A percentile compares a stretch with the other conserved stretches of the same genome.
These are phyloP conservation scores for Syncephalastrum contaminatum DNA, from an alignment of 371 early-diverging fungal genomes.

Conservation along the genomic window DNA sequence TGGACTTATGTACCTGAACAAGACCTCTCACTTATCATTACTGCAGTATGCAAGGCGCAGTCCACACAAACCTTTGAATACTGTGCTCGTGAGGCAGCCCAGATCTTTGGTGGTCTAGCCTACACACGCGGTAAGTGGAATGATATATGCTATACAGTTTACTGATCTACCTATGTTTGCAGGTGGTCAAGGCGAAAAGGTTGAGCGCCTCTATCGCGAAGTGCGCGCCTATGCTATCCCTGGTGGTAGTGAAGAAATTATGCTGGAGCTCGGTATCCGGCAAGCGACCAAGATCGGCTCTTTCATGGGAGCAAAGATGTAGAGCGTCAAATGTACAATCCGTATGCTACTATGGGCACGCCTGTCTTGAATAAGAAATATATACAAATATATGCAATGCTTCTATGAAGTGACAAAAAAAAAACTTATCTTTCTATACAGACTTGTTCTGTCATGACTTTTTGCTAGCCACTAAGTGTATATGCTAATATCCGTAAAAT, in stretches of 20 bases:
- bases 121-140: conserved; percentile 68
- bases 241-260: conserved; percentile 68
- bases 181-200: conserved; percentile 80
- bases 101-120: conserved; percentile 89
- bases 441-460: no score
- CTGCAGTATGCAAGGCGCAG: conserved; percentile 74
- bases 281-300: conserved; percentile 66
- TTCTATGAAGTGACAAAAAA: no score
- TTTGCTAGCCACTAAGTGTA: no score
- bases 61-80: conserved; percentile 84
- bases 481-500: no score
- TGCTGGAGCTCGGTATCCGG: conserved; percentile 70
- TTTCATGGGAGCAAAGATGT: conserved; percentile 64
- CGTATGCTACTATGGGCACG: no score
- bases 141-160: neutral
- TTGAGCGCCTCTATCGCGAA: conserved; percentile 87
- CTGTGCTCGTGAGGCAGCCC: conserved; percentile 88
- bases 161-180: neutral
- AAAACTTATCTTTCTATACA: no score
- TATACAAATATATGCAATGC: no score
- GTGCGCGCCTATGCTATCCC: conserved; percentile 87
- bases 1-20: neutral
- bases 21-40: neutral
- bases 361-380: no score
- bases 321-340: neutral